Evolutionary conservation across 305 asterid species (phyloP).

Genomic region (Fraxinus ornus): DNA sequence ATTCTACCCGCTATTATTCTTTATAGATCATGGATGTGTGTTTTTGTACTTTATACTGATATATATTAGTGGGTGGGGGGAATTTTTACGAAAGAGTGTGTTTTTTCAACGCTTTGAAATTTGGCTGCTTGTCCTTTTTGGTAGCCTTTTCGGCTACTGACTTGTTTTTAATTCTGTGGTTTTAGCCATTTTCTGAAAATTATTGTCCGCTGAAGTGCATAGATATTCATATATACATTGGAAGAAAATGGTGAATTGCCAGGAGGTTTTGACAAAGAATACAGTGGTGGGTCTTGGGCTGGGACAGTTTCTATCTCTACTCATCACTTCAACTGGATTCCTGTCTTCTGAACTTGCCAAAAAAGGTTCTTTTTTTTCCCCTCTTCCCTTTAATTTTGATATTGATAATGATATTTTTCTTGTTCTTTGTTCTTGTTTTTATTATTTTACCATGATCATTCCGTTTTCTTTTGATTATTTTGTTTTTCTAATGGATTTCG

Average conservation of each 20-base stretch:
- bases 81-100: not conserved
- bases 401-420: not conserved
- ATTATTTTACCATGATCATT: conserved; percentile 7
- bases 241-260: conserved; percentile 37
- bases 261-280: conserved; percentile 48
- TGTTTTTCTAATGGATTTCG: not conserved
- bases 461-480: not conserved
- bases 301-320: conserved; percentile 82
- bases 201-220: not conserved
- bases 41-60: not conserved
- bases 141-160: conserved; percentile 1
- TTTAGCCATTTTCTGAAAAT: not conserved
- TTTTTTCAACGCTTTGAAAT: conserved; percentile 11
- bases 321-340: conserved; percentile 87
- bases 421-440: not conserved
- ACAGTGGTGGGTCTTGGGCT: conserved; percentile 65
- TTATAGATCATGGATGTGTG: not conserved
- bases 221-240: not conserved
- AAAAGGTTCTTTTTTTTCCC: conserved; percentile 39
- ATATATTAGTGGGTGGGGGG: conserved; percentile 5
- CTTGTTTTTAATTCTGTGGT: not conserved
- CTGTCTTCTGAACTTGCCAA: conserved; percentile 86
- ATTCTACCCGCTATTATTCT: not conserved
- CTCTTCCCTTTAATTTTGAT: not conserved
- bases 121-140: conserved; percentile 5